Evolutionary conservation across 495 filamentous ascomycete species (phyloP).

Genomic region (Penicillium antarcticum): DNA sequence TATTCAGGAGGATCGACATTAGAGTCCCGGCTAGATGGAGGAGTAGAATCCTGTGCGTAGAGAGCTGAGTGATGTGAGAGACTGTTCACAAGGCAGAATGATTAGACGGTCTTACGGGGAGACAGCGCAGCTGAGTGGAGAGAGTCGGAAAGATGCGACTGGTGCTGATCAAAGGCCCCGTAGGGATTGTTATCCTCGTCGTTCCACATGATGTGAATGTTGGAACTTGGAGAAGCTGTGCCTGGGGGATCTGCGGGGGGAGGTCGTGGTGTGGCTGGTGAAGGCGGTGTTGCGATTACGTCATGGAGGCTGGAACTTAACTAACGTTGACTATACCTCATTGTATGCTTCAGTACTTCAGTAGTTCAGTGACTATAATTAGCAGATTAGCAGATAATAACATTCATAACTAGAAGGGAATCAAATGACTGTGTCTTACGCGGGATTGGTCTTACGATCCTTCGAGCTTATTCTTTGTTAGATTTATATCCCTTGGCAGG

Average conservation of each 20-base stretch:
- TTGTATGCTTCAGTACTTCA: too few species aligned
- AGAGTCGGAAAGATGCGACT: slow-evolving; percentile 71
- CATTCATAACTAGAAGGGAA: too few species aligned
- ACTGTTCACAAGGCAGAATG: neutral
- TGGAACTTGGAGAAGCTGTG: slow-evolving; percentile 17
- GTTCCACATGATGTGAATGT: slow-evolving; percentile 55
- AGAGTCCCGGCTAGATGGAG: slow-evolving; percentile 43
- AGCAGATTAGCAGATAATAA: too few species aligned
- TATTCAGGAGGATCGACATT: slow-evolving; percentile 56
- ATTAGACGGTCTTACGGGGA: slow-evolving; percentile 36
- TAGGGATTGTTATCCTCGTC: slow-evolving; percentile 96
- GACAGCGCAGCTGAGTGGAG: slow-evolving; percentile 60
- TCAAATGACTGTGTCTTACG: neutral
- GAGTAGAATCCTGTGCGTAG: slow-evolving; percentile 45
- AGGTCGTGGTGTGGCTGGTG: slow-evolving; percentile 8
- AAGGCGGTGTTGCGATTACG: slow-evolving; percentile 11
- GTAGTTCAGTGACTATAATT: too few species aligned
- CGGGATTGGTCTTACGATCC: neutral
- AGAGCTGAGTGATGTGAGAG: slow-evolving; percentile 32
- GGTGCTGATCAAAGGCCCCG: slow-evolving; percentile 80
- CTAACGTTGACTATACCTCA: too few species aligned
- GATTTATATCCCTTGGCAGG: too few species aligned
- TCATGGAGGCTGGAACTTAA: neutral
- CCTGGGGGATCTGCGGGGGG: slow-evolving; percentile 27
- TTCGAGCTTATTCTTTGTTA: neutral